Evolutionary conservation across 176 grass and related monocot species (phyloP).

Genomic region (Hyparrhenia diplandra): DNA sequence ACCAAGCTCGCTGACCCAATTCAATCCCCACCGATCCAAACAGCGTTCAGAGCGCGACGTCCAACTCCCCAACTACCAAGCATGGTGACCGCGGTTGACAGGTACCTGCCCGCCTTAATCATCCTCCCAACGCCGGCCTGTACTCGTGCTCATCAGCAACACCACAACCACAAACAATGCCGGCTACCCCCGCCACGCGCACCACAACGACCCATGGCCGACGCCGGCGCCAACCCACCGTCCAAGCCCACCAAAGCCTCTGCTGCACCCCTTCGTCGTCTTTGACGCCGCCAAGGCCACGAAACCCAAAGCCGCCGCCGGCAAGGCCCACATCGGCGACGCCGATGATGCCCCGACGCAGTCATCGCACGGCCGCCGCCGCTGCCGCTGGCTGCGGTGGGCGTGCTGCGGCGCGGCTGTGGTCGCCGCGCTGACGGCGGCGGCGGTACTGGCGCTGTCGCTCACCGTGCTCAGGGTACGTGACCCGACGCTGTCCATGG

Average conservation of each 20-base stretch:
- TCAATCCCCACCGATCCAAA: background rate
- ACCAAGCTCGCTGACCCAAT: constrained; percentile 4
- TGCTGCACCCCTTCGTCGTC: background rate
- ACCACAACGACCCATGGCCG: constrained; percentile 1
- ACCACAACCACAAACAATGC: background rate
- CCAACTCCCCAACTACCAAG: constrained; percentile 20
- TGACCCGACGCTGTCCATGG: constrained; percentile 48
- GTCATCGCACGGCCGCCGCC: background rate
- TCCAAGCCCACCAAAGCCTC: background rate
- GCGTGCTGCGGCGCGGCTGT: constrained; percentile 30
- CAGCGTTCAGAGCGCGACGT: constrained; percentile 9
- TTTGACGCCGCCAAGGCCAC: background rate
- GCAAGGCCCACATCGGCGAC: too few species aligned
- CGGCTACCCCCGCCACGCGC: background rate
- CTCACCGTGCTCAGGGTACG: constrained; percentile 55
- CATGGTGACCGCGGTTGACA: background rate
- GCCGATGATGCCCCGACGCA: background rate
- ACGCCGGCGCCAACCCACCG: background rate
- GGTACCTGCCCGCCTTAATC: constrained; percentile 29
- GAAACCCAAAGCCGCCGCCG: background rate
- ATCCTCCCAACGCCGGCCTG: background rate
- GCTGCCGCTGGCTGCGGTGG: constrained; percentile 5
- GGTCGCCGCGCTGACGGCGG: constrained; percentile 18
- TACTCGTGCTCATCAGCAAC: background rate
- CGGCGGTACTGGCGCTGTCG: constrained; percentile 37